Base-by-base conservation (phyloP, 2,329 filamentous ascomycete species). In the Orbilia blumenaviensis region DNA sequence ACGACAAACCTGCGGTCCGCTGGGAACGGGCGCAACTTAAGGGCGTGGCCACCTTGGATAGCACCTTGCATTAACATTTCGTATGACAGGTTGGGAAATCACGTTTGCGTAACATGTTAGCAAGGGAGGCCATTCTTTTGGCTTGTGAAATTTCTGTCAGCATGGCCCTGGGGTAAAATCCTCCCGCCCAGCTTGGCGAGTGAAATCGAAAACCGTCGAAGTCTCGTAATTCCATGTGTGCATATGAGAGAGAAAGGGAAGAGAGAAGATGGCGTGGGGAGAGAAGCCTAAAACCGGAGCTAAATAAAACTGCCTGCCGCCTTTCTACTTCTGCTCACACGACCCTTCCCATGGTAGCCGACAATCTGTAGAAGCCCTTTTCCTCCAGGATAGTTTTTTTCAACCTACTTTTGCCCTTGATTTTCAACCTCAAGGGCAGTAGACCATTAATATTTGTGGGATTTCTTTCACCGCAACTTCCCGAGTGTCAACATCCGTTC, bases 341-440 rank as follows among this genome's bases (percentile, higher is more conserved):
- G 71, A 75, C 56, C 44, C 32, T 44, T 46, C 66, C 62, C 44
- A 74, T 73, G 67, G 60, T 60, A 66, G 32, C 58, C 42, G 42
- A 48, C 61, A 56, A 54, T 41, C 44, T 67, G 54, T 74, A 63
- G 62, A 48, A 67, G 12, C 52, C 27, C 34, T 52, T 44, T 50
- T 60, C 52, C 29, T 58, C 60, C 32, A 63, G 66, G 71, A 41
- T 58, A 64, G 3, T 27, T 21, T 75, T n/a, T n/a, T 75, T 67
- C 62, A 75, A 75, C 62, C 64, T 36, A 46, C 41, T 67, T 60
- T 46, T 75, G 63, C 71, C 71, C 71, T 75, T 67, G 64, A 68
- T 62, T 44, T 76, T 76, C 64, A 76, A 76, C 72, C 48, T 76
- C 72, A 68, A 76, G 60, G 72, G 72, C 64, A 36, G 38, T 42